These are phyloP conservation scores for Coniella vitis DNA, from an alignment of 2,329 filamentous ascomycete genomes.

Conservation along the genomic window DNA sequence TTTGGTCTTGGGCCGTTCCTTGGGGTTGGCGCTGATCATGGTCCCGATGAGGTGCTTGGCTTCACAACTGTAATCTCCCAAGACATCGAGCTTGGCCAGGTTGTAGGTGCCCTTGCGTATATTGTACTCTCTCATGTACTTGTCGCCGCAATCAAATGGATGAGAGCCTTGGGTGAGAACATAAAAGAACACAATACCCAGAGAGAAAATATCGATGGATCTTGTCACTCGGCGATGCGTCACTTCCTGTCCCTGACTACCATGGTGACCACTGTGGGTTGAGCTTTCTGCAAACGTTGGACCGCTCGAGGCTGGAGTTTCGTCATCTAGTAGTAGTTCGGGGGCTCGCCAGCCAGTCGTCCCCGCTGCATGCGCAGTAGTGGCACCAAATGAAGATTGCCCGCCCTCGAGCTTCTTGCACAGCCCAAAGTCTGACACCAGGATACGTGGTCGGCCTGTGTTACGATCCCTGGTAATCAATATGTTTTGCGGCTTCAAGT, in stretches of 20 bases:
- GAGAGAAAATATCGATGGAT: constrained; percentile 94
- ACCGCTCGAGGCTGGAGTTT: constrained; percentile 43
- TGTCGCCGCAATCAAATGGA: constrained; percentile 88
- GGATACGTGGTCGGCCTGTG: constrained; percentile 66
- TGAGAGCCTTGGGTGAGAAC: constrained; percentile 90
- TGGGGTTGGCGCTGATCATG: constrained; percentile 60
- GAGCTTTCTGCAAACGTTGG: constrained; percentile 43
- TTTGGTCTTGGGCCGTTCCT: constrained; percentile 59
- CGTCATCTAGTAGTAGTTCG: constrained; percentile 79
- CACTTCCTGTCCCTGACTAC: constrained; percentile 37
- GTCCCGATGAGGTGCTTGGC: constrained; percentile 78
- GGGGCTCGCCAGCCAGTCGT: constrained; percentile 96
- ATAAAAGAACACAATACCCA: constrained; percentile 98
- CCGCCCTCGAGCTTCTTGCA: constrained; percentile 96
- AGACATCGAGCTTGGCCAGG: constrained; percentile 60
- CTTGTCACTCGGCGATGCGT: constrained; percentile 64
- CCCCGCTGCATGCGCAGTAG: constrained; percentile 85
- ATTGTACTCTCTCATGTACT: constrained; percentile 94
- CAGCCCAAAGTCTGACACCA: constrained; percentile 95
- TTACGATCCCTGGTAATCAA: constrained; percentile 66
- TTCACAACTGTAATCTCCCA: constrained; percentile 81
- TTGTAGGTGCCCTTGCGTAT: constrained; percentile 85
- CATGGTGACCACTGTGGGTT: constrained; percentile 54
- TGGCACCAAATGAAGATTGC: constrained; percentile 90
- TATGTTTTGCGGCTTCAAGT: constrained; percentile 97